phyloP scores from a whole-genome alignment of 352 stramenopile species.

The Ochromonadaceae sp. region DNA sequence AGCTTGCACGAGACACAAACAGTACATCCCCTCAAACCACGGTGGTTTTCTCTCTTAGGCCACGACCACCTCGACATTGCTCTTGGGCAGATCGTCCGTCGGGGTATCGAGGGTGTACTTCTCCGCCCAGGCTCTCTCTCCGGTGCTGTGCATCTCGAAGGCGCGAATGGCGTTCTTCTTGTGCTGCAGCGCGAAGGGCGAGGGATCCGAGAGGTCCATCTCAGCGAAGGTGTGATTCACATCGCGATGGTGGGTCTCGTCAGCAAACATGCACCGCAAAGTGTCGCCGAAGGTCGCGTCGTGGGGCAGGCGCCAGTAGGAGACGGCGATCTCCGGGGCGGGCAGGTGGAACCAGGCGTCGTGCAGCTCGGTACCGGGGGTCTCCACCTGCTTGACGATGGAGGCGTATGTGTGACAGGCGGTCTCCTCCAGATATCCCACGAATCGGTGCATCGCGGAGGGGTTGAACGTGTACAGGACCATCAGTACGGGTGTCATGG shows the following conservation, averaged over 20 bases:
- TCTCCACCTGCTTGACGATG: slow-evolving; percentile 14
- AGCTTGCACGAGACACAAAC: no score
- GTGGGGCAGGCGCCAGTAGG: slow-evolving; percentile 9
- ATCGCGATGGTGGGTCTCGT: slow-evolving; percentile 60
- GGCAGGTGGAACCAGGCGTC: slow-evolving; percentile 1
- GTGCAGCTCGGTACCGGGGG: slow-evolving; percentile 18
- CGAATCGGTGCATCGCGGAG: slow-evolving; percentile 65
- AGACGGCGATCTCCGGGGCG: slow-evolving; percentile 17
- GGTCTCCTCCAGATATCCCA: slow-evolving; percentile 74
- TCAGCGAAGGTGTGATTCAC: slow-evolving; percentile 49
- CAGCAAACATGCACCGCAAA: slow-evolving; percentile 30
- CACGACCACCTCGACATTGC: no score
- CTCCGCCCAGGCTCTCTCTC: no score
- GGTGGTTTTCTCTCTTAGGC: no score
- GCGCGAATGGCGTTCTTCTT: background rate
- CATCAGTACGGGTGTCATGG: slow-evolving; percentile 25
- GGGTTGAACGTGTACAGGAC: slow-evolving; percentile 60
- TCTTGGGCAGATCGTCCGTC: no score
- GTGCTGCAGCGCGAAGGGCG: slow-evolving; percentile 20
- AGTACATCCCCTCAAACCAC: no score
- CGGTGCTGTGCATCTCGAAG: slow-evolving; percentile 4
- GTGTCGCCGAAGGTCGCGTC: slow-evolving; percentile 10
- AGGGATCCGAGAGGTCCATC: slow-evolving; percentile 26
- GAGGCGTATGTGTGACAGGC: slow-evolving; percentile 25
- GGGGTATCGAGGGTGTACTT: no score